A percentile compares a stretch with the other conserved stretches of the same genome.
Conservation (phyloP, 257 asterid genomes). For the Ocimum tenuiflorum region DNA sequence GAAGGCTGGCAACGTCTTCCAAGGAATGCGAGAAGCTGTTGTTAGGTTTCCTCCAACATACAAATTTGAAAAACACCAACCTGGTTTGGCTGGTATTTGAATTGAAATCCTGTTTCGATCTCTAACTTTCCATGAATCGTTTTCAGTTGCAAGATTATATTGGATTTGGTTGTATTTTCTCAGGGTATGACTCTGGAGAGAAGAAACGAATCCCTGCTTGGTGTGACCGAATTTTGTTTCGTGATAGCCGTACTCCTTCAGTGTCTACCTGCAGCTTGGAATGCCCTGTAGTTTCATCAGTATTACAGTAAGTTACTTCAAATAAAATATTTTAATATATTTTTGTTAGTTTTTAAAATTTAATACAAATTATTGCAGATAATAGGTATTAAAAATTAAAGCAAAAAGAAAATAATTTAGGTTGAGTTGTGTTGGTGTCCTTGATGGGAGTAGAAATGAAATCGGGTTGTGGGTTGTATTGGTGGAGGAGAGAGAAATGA, state of each 20-base stretch:
- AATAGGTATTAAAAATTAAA: too few species aligned
- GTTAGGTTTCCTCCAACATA: constrained; percentile 91
- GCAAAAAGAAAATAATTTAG: too few species aligned
- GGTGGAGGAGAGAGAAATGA: too few species aligned
- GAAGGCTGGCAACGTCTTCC: constrained; percentile 90
- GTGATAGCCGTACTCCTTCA: constrained; percentile 71
- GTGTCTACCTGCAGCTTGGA: constrained; percentile 72
- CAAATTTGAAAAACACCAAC: constrained; percentile 84
- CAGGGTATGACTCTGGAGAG: constrained; percentile 98
- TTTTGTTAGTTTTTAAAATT: too few species aligned
- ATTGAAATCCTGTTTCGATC: constrained; percentile 5
- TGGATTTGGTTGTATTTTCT: constrained; percentile 17
- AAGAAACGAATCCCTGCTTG: constrained; percentile 98
- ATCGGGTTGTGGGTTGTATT: too few species aligned
- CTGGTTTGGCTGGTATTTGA: constrained; percentile 82
- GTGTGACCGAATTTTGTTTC: constrained; percentile 95
- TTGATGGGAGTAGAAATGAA: too few species aligned
- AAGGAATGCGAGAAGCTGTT: constrained; percentile 97
- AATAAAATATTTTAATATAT: too few species aligned
- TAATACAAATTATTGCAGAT: too few species aligned
- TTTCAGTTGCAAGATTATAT: constrained; percentile 9
- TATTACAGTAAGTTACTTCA: constrained; percentile 58
- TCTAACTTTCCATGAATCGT: background rate
- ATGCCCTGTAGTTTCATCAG: constrained; percentile 79
- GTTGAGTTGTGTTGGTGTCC: too few species aligned